Base-by-base conservation (phyloP, 2,329 filamentous ascomycete species). In the Leptodontidium sp. region DNA sequence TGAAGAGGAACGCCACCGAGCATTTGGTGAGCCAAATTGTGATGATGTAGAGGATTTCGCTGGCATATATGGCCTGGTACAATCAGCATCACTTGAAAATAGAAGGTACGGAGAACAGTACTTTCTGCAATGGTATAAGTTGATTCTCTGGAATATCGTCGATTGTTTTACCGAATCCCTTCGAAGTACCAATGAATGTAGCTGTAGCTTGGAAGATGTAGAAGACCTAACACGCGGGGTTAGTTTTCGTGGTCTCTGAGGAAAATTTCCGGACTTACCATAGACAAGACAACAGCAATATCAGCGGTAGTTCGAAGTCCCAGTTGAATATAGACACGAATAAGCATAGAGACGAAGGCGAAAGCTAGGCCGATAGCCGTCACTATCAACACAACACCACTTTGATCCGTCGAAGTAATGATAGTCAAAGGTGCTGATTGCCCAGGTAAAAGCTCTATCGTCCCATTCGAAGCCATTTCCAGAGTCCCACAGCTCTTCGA, bases 11-110 rank as follows among this genome's bases (percentile, higher is more conserved):
- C 6, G 80, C 77, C 47, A 83, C 78, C 9, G 80, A 80, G 65
- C 77, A 77, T 71, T 85, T 84, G 4, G 82, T 81, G 17, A 83
- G 75, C 69, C 81, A 83, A 24, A 84, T 70, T 0, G 78, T 75
- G 40, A 82, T 50, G 52, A 85, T 71, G 64, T 80, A 82, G 65
- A 85, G 76, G n/a, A 83, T 74, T 68, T 85, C 81, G 68, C 79
- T 78, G 50, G 78, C 74, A 65, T 80, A 81, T 43, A 80, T 75
- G 21, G 76, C 75, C 80, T 82, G 61, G 5, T 24, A 38, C 17
- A 17, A 12, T 65, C 3, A 67, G 40, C 8, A 50, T 17, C 47
- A 6, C 21, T n/a, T 12, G 1, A 21, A 24, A 24, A 9, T 21
- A 47, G 45, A 47, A 7, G 5, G 14, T 47, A 17, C 14, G 7